These are phyloP conservation scores for Aspergillus sp. DNA, from an alignment of 2,329 filamentous ascomycete species.

Conservation along the genomic window DNA sequence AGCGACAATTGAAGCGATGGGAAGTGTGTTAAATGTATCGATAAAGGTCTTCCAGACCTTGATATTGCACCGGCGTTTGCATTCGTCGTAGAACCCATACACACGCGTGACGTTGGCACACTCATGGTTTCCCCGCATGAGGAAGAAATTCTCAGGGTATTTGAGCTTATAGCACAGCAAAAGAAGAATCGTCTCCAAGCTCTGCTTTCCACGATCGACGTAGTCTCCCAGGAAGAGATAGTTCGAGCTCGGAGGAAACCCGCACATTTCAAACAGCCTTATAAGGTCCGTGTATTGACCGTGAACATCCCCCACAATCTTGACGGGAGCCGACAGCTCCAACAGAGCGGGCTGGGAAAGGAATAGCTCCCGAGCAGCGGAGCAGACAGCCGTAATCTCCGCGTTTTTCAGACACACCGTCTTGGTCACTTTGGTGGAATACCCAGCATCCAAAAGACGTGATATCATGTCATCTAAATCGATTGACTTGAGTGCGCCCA, in stretches of 20 bases:
- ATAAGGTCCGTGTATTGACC: slow-evolving; percentile 95
- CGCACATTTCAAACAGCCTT: slow-evolving; percentile 97
- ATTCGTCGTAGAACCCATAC: slow-evolving; percentile 97
- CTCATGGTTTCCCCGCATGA: slow-evolving; percentile 90
- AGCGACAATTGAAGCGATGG: slow-evolving; percentile 92
- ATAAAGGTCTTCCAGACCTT: slow-evolving; percentile 98
- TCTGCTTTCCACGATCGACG: slow-evolving; percentile 93
- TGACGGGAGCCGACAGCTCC: slow-evolving; percentile 88
- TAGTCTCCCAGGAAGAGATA: slow-evolving; percentile 94
- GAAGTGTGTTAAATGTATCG: slow-evolving; percentile 90
- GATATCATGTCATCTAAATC: slow-evolving; percentile 98
- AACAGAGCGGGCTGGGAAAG: slow-evolving; percentile 84
- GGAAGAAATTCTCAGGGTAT: slow-evolving; percentile 94
- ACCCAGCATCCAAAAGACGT: slow-evolving; percentile 83
- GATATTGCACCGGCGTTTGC: slow-evolving; percentile 90
- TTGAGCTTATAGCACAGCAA: slow-evolving; percentile 95
- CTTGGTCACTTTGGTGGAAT: slow-evolving; percentile 95
- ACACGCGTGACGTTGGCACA: slow-evolving; percentile 93
- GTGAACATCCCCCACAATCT: slow-evolving; percentile 95
- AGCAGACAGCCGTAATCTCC: slow-evolving; percentile 89
- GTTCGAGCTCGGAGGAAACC: slow-evolving; percentile 84
- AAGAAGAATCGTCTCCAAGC: slow-evolving; percentile 84
- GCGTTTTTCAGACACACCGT: slow-evolving; percentile 95
- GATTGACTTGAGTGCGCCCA: slow-evolving; percentile 82
- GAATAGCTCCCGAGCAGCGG: slow-evolving; percentile 78